A percentile compares a stretch with the other conserved stretches of the same genome.
Conservation (phyloP, 2,329 filamentous ascomycete species). For the Ilyonectria robusta region DNA sequence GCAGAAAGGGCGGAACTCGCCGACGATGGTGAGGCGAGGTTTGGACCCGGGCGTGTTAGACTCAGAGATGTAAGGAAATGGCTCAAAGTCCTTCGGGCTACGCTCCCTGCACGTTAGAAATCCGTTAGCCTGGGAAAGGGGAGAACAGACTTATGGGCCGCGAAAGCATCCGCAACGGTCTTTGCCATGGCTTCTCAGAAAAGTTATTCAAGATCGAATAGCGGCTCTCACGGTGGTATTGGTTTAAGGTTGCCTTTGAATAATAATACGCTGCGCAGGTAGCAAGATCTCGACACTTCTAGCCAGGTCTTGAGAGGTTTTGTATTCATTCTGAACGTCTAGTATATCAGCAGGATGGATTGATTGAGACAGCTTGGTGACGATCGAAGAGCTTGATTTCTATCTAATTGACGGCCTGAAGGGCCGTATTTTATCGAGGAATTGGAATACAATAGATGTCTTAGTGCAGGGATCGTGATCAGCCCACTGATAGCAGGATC, state of each 20-base stretch:
- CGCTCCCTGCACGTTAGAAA: neutral
- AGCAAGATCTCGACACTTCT: neutral
- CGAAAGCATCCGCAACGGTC: conserved; percentile 10
- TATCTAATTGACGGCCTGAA: too few relatives aligned
- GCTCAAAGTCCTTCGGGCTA: conserved; percentile 6
- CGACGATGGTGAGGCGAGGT: conserved; percentile 12
- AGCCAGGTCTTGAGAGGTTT: neutral
- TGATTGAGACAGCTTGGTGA: too few relatives aligned
- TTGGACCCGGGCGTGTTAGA: conserved; percentile 6
- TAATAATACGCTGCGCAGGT: neutral
- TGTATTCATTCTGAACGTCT: neutral
- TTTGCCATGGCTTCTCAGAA: neutral
- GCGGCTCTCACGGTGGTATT: neutral
- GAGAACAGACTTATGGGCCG: conserved; percentile 3
- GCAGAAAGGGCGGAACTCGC: neutral
- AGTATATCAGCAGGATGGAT: too few relatives aligned
- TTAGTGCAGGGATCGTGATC: too few relatives aligned
- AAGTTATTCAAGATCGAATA: neutral
- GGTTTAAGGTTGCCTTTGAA: neutral
- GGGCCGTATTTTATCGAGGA: too few relatives aligned
- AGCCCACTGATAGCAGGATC: too few relatives aligned
- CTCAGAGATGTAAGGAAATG: conserved; percentile 4
- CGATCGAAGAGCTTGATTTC: too few relatives aligned
- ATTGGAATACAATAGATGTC: too few relatives aligned
- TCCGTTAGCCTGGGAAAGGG: neutral